Evolutionary conservation across 2,329 filamentous ascomycete genomes (phyloP).

Genomic region (Neurospora sp.): DNA sequence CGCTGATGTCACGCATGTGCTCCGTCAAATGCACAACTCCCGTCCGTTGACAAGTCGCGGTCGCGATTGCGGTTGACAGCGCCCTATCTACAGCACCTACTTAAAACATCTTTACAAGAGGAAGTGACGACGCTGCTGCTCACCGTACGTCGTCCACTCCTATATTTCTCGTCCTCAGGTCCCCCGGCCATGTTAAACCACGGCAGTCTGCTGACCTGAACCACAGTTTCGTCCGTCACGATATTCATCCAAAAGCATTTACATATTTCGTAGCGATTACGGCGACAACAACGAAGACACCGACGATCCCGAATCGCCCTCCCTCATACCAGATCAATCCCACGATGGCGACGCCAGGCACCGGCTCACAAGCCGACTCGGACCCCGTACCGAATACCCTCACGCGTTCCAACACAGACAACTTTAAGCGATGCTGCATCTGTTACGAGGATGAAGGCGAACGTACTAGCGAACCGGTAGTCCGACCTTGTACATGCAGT

Average conservation of each 20-base stretch:
- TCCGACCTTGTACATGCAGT: conserved; percentile 82
- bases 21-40: background rate
- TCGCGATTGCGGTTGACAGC: background rate
- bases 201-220: background rate
- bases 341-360: conserved; percentile 11
- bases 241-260: background rate
- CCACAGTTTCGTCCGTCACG: background rate
- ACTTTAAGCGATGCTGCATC: conserved; percentile 42
- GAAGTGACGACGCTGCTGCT: background rate
- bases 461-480: conserved; percentile 51
- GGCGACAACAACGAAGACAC: background rate
- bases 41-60: background rate
- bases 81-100: background rate
- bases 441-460: conserved; percentile 50
- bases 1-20: conserved; percentile 4
- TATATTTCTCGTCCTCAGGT: background rate
- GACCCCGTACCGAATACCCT: background rate
- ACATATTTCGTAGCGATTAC: background rate
- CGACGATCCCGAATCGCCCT: background rate
- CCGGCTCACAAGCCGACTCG: conserved; percentile 4
- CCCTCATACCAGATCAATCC: conserved; percentile 2
- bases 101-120: background rate
- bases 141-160: background rate
- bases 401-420: background rate
- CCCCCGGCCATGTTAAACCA: background rate